Base-by-base conservation (phyloP, 2,329 filamentous ascomycete species). In the Clarireedia homoeocarpa region DNA sequence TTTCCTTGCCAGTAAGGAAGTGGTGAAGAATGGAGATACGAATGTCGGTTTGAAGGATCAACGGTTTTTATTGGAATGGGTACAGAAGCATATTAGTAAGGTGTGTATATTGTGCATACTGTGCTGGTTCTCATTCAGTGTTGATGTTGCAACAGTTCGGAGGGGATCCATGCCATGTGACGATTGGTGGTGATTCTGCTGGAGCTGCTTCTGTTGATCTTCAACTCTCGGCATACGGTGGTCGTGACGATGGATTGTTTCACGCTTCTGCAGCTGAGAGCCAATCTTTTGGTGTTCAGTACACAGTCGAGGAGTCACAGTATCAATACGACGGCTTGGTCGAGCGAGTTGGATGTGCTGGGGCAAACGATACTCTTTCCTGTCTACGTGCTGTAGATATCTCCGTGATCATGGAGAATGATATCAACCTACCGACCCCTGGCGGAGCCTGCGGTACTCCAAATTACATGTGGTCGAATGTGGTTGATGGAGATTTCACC, bases 31-130 rank as follows among this genome's bases (percentile, higher is more conserved):
- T 4, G 78, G 80, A 2, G 79, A 77, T 56, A 66, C 84, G 38
- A 91, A 91, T 68, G 84, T 83, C 62, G 88, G 88, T 1, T 72
- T 91, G 1, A 78, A 79, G 36, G 87, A 91, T 67, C 86, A 89
- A 69, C 74, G 83, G 52, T 84, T 85, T 65, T 83, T 81, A 0
- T 69, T 91, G 14, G 68, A 85, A 58, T 91, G 87, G 88, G 79
- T 89, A 1, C 78, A 87, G 60, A 73, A 79, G 30, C 73, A 89
- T 68, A 87, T 90, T 44, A 61, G 64, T 51, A 66, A 73, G 61
- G 75, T 77, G 66, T 44, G 66, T 56, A 14, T 9, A 15, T 4
- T 48, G 6, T 15, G 24, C 39, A 4, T 4, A 17, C 1, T 14
- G 0, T 7, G 9, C 6, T 6, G 23, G 44, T 9, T 5, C 17